These are phyloP conservation scores for Rhizoctonia solani DNA, from an alignment of 1,284 basidiomycete species.

Conservation along the genomic window DNA sequence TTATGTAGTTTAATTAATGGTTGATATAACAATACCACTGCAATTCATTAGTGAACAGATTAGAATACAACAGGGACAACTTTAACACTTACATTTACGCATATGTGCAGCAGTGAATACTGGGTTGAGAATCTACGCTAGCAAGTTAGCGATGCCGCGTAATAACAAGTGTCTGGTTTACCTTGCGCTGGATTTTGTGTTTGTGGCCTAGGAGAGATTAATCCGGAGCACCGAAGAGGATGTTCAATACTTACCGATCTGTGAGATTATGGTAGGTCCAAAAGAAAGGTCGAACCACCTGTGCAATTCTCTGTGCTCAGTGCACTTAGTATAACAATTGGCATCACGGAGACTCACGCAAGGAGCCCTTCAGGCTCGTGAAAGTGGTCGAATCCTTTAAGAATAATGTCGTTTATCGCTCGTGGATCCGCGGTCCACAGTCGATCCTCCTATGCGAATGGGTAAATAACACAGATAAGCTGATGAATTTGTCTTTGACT, in stretches of 20 bases:
- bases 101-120: not conserved
- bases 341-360: not conserved
- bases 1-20: too few relatives aligned
- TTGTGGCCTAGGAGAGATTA: not conserved
- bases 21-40: not conserved
- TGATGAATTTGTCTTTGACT: not conserved
- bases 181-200: not conserved
- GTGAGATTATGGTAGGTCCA: too few relatives aligned
- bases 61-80: too few relatives aligned
- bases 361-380: not conserved
- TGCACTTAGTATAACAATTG: too few relatives aligned
- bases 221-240: not conserved
- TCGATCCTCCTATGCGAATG: not conserved
- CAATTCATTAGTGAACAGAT: too few relatives aligned
- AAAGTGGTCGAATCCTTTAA: not conserved
- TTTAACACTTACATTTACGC: not conserved
- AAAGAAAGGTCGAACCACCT: too few relatives aligned
- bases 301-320: too few relatives aligned
- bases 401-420: not conserved
- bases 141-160: not conserved
- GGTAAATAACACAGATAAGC: too few relatives aligned
- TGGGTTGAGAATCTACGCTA: conserved; percentile 1
- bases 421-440: not conserved
- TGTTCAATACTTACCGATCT: too few relatives aligned
- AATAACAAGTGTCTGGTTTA: too few relatives aligned